Evolutionary conservation across 2,329 filamentous ascomycete genomes (phyloP).

Genomic region (Xylariales sp.): DNA sequence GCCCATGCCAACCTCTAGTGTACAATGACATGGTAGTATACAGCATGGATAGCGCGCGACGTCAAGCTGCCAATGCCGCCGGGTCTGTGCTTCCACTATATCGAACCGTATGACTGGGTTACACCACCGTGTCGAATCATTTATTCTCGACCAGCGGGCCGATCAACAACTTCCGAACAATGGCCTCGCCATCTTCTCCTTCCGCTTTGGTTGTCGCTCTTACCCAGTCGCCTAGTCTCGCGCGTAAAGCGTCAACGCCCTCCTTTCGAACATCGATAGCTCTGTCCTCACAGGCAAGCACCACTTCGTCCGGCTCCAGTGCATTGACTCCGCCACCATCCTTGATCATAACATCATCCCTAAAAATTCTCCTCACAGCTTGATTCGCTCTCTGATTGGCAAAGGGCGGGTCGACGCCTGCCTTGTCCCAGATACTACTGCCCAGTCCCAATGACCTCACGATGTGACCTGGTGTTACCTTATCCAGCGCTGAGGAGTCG

Average conservation of each 20-base stretch:
- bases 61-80: background rate
- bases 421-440: conserved; percentile 44
- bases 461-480: conserved; percentile 17
- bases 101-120: background rate
- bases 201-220: conserved; percentile 34
- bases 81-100: background rate
- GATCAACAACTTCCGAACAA: conserved; percentile 13
- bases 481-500: background rate
- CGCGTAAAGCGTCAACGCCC: conserved; percentile 52
- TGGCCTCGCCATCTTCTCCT: conserved; percentile 31
- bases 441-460: conserved; percentile 31
- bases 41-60: background rate
- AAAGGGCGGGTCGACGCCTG: conserved; percentile 46
- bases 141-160: background rate
- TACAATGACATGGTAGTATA: background rate
- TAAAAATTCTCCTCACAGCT: conserved; percentile 58
- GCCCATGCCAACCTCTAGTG: background rate
- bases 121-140: background rate
- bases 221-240: conserved; percentile 43
- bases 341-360: conserved; percentile 67
- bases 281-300: conserved; percentile 66
- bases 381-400: conserved; percentile 47
- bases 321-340: conserved; percentile 55
- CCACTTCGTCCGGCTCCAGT: conserved; percentile 60
- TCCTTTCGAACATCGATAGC: conserved; percentile 55